phyloP scores from a whole-genome alignment of 192 early-diverging fungal species.

The Backusella circina region DNA sequence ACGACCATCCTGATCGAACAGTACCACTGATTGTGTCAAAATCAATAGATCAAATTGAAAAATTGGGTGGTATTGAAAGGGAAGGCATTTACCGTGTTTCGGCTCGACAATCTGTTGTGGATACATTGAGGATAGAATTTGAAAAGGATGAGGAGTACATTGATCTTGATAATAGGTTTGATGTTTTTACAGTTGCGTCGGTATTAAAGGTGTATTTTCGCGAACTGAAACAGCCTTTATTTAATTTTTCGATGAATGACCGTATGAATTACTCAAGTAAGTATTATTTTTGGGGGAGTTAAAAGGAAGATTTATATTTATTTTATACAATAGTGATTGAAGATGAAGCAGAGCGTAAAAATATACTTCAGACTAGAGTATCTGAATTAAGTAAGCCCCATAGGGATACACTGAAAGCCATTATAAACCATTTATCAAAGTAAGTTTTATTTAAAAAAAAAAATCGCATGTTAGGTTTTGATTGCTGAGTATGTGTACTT shows the following conservation, averaged over 20 bases:
- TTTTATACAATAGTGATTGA: constrained; percentile 30
- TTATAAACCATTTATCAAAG: constrained; percentile 58
- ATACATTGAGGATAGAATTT: constrained; percentile 25
- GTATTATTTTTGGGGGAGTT: not conserved
- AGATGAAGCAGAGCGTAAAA: constrained; percentile 36
- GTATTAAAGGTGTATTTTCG: constrained; percentile 66
- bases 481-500: no score
- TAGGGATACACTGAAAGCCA: constrained; percentile 45
- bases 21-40: constrained; percentile 28
- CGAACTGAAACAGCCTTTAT: constrained; percentile 60
- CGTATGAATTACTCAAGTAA: constrained; percentile 48
- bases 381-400: constrained; percentile 43
- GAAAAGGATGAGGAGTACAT: constrained; percentile 29
- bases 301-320: not conserved
- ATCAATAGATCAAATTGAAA: constrained; percentile 31
- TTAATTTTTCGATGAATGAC: constrained; percentile 49
- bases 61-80: constrained; percentile 23
- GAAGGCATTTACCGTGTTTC: constrained; percentile 42
- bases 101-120: constrained; percentile 26
- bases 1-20: constrained; percentile 7
- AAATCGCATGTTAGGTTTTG: not conserved
- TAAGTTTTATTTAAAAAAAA: constrained; percentile 22
- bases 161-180: constrained; percentile 33
- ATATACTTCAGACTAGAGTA: constrained; percentile 37
- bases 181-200: constrained; percentile 53